Percentiles rank a stretch among this genome's conserved stretches.
These are phyloP conservation scores for Wickerhamiella shivajii DNA, from an alignment of 805 yeast species.

Conservation along the genomic window DNA sequence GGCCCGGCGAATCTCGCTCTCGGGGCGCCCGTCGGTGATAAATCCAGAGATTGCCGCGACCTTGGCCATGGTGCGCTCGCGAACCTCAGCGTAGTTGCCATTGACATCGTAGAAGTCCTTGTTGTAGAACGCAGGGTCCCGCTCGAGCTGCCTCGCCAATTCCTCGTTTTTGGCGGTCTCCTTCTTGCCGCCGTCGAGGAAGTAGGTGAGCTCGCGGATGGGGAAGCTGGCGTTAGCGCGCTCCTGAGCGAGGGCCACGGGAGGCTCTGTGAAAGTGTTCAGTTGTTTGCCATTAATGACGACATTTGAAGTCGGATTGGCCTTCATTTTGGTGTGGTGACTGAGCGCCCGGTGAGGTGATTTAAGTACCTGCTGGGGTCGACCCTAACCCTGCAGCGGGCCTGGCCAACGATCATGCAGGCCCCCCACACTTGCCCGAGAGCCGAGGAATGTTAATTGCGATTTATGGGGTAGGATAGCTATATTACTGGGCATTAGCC, in stretches of 20 bases:
- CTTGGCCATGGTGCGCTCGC: constrained; percentile 25
- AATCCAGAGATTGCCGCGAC: constrained; percentile 19
- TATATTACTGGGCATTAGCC: constrained; percentile 1
- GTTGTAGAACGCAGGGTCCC: constrained; percentile 35
- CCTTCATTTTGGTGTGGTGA: neutral
- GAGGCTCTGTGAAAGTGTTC: constrained; percentile 25
- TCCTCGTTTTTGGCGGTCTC: constrained; percentile 28
- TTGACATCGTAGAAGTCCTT: constrained; percentile 33
- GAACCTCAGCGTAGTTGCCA: constrained; percentile 25
- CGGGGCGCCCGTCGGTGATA: constrained; percentile 18
- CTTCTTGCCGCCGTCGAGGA: constrained; percentile 29
- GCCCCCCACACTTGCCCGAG: neutral
- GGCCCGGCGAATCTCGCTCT: constrained; percentile 18
- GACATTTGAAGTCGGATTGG: constrained; percentile 10
- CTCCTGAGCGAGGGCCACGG: constrained; percentile 26
- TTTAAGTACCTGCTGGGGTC: neutral
- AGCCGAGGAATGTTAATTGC: neutral
- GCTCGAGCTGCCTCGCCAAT: constrained; percentile 33
- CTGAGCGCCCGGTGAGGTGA: neutral
- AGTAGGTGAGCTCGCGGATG: constrained; percentile 27
- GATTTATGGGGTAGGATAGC: neutral
- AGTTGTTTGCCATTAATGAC: constrained; percentile 15
- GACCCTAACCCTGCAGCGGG: neutral
- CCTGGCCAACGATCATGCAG: constrained; percentile 5
- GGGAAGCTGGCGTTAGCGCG: constrained; percentile 27